Evolutionary conservation across 2,329 filamentous ascomycete species (phyloP), one percentile per base, ranked within the genome.

Genomic region (Monilinia aucupariae): DNA sequence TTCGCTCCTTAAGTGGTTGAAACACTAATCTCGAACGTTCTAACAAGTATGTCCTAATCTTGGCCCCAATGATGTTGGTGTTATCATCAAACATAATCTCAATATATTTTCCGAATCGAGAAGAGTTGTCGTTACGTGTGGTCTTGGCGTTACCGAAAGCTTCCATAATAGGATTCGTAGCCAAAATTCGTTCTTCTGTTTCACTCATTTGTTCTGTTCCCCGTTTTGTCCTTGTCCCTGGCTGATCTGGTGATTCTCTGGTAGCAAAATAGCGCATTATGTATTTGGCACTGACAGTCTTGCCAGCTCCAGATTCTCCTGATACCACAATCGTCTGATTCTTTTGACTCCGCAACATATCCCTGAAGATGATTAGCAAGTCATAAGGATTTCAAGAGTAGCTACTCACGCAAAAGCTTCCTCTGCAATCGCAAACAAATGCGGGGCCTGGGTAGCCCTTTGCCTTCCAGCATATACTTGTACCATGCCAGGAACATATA

Each of bases 191-290:
- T 80, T 99, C 93, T 78, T 99, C 94, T 1, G 94, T 99, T 80
- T 97, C 91, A 76, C 92, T 97, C 88, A 97, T 97, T 68, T 87
- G 75, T 64, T 90, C 89, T 71, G 86, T 80, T 65, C 91, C 90
- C 73, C 83, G 83, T 77, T 91, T 94, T 61, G 82, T 82, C 71
- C 90, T 87, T 67, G 86, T 88, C 55, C 89, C 88, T 20, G 91
- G 88, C 75, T 92, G 90, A 72, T 96, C 91, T 62, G 94, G 92
- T 9, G 92, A 89, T 77, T 97, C 94, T 84, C 94, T 87, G 50
- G 94, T 99, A 67, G 94, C 94, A 77, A 99, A 99, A 80, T 99
- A 99, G 73, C 94, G 87, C 94, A 99, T 99, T 75, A 99, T 97
- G 78, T 99, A 97, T 80, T 99, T 99, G 71, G 94, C 94, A 78